phyloP scores from a whole-genome alignment of 306 rosid genomes.

The Ammopiptanthus mongolicus region DNA sequence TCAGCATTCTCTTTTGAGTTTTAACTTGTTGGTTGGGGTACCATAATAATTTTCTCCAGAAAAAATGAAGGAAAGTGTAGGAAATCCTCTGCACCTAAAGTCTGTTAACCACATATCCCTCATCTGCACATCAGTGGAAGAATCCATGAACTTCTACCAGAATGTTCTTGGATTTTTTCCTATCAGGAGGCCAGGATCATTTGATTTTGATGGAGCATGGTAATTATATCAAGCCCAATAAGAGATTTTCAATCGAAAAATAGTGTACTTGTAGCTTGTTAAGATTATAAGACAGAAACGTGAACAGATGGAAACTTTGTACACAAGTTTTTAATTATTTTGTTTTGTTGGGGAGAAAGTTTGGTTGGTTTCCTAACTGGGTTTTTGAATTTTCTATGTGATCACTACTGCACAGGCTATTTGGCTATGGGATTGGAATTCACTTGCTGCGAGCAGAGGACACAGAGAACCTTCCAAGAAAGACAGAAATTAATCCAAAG shows the following conservation, averaged over 20 bases:
- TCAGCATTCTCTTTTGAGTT: neutral
- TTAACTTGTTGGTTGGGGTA: neutral
- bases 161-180: slow-evolving; percentile 82
- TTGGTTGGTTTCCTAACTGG: neutral
- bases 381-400: neutral
- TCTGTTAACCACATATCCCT: slow-evolving; percentile 90
- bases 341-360: neutral
- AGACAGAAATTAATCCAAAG: slow-evolving; percentile 76
- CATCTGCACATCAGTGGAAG: slow-evolving; percentile 52
- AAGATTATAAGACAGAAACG: neutral
- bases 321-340: neutral
- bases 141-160: slow-evolving; percentile 68
- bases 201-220: slow-evolving; percentile 90
- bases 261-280: neutral
- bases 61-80: slow-evolving; percentile 61
- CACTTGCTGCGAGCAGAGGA: slow-evolving; percentile 72
- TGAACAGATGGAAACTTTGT: neutral
- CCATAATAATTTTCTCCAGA: neutral
- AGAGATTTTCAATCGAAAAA: neutral
- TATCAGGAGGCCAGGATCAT: slow-evolving; percentile 82
- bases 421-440: slow-evolving; percentile 83
- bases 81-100: slow-evolving; percentile 76
- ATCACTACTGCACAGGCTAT: slow-evolving; percentile 43
- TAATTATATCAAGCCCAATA: slow-evolving; percentile 7
- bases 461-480: slow-evolving; percentile 45